phyloP scores from a whole-genome alignment of 1,284 basidiomycete genomes.

The Ceratobasidium papillatum region DNA sequence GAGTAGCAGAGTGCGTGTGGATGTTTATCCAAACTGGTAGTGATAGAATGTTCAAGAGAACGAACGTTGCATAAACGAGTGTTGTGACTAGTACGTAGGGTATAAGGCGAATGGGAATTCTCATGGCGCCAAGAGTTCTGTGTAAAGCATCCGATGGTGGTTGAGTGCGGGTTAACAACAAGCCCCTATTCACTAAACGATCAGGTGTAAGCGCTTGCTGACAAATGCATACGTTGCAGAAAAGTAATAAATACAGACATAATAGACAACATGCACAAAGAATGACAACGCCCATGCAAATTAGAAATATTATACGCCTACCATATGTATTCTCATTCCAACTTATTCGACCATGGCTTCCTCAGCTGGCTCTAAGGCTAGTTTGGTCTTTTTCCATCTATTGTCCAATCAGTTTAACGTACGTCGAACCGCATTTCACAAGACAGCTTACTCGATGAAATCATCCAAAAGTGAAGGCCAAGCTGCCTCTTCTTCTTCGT shows the following conservation, averaged over 20 bases:
- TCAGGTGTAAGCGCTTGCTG: conserved; percentile 11
- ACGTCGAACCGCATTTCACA: neutral
- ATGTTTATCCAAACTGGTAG: neutral
- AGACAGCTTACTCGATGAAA: conserved; percentile 60
- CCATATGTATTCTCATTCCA: neutral
- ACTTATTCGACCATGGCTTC: conserved; percentile 11
- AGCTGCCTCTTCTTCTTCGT: conserved; percentile 80
- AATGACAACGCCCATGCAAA: neutral
- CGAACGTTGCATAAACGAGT: conserved; percentile 27
- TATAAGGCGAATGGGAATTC: neutral
- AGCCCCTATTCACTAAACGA: conserved; percentile 2
- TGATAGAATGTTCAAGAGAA: conserved; percentile 4
- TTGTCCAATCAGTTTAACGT: neutral
- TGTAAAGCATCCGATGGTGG: conserved; percentile 5
- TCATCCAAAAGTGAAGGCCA: conserved; percentile 82
- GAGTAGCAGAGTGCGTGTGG: neutral
- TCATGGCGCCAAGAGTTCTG: conserved; percentile 3
- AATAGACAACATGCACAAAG: conserved; percentile 4
- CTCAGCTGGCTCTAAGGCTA: neutral
- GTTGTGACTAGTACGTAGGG: conserved; percentile 7
- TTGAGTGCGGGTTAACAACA: neutral
- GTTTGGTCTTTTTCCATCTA: conserved; percentile 32
- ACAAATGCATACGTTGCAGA: neutral
- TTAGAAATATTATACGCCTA: conserved; percentile 1
- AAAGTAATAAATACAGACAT: conserved; percentile 29